A percentile compares a stretch with the other conserved stretches of the same genome.
phyloP scores from a whole-genome alignment of 352 stramenopile species.

The Globisporangium cystogenes region DNA sequence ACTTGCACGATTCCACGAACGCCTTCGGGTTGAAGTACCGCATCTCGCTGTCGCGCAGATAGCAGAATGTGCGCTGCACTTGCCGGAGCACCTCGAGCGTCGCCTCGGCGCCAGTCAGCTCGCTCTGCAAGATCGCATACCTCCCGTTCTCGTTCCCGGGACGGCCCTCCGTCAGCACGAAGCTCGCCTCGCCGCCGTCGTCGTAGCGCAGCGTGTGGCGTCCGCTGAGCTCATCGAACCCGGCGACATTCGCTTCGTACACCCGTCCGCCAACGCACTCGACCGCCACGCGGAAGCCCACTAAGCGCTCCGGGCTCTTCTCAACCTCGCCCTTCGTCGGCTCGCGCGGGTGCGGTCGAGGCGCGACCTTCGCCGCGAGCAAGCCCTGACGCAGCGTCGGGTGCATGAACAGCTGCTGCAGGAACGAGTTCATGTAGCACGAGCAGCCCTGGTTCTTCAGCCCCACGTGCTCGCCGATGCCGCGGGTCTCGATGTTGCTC shows the following conservation, averaged over 20 bases:
- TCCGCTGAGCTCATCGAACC: constrained; percentile 75
- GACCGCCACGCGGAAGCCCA: constrained; percentile 85
- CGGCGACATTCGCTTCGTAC: constrained; percentile 91
- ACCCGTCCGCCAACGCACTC: constrained; percentile 92
- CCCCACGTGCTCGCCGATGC: constrained; percentile 85
- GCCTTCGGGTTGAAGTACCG: constrained; percentile 81
- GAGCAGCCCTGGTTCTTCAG: constrained; percentile 99
- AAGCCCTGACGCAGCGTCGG: constrained; percentile 74
- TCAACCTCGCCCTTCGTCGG: constrained; percentile 90
- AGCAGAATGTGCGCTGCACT: constrained; percentile 88
- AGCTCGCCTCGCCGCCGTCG: constrained; percentile 79
- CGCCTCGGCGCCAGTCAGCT: constrained; percentile 71
- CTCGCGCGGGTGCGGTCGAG: constrained; percentile 43
- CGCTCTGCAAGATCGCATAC: constrained; percentile 84
- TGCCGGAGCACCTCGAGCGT: constrained; percentile 87
- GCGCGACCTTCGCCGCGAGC: constrained; percentile 60
- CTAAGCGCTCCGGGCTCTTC: constrained; percentile 59
- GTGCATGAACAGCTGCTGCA: constrained; percentile 97
- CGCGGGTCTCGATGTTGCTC: constrained; percentile 73
- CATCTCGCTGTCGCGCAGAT: constrained; percentile 82
- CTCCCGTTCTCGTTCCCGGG: constrained; percentile 95
- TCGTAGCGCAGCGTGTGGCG: constrained; percentile 85
- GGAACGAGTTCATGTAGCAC: constrained; percentile 99
- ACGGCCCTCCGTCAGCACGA: constrained; percentile 90
- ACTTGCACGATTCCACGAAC: constrained; percentile 89